Conservation (phyloP, 108 stramenopile genomes). For the Epipyxis sp. region DNA sequence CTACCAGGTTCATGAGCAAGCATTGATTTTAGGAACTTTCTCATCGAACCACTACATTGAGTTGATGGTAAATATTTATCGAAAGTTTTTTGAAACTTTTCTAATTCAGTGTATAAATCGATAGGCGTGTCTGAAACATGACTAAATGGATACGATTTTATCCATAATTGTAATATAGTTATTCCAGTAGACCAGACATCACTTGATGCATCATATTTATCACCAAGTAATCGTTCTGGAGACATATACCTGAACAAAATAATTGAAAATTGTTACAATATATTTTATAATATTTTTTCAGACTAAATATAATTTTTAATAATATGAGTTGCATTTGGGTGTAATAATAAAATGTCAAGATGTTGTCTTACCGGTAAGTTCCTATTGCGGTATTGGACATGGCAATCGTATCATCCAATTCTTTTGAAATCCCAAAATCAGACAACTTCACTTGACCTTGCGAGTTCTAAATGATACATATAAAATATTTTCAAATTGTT, state of each 20-base stretch:
- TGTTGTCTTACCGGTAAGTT: no score
- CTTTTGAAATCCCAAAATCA: slow-evolving; percentile 78
- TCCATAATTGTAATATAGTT: slow-evolving; percentile 63
- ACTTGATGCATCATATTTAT: slow-evolving; percentile 64
- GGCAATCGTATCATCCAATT: slow-evolving; percentile 33
- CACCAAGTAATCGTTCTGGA: slow-evolving; percentile 73
- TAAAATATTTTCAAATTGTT: no score
- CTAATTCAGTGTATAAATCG: neutral
- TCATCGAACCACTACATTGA: no score
- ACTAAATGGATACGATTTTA: slow-evolving; percentile 24
- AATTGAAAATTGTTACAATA: neutral
- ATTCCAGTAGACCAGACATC: slow-evolving; percentile 89
- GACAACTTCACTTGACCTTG: slow-evolving; percentile 75
- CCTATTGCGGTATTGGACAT: slow-evolving; percentile 68
- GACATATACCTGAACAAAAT: slow-evolving; percentile 83
- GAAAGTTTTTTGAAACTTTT: neutral
- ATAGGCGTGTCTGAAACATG: neutral
- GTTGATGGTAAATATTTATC: neutral
- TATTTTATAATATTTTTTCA: neutral
- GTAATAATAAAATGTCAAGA: no score
- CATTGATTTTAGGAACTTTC: neutral
- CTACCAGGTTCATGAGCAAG: neutral
- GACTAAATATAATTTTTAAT: no score
- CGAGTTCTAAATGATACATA: slow-evolving; percentile 53
- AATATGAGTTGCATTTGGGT: no score